Conservation (phyloP, 257 asterid genomes). For the Eucommia ulmoides region DNA sequence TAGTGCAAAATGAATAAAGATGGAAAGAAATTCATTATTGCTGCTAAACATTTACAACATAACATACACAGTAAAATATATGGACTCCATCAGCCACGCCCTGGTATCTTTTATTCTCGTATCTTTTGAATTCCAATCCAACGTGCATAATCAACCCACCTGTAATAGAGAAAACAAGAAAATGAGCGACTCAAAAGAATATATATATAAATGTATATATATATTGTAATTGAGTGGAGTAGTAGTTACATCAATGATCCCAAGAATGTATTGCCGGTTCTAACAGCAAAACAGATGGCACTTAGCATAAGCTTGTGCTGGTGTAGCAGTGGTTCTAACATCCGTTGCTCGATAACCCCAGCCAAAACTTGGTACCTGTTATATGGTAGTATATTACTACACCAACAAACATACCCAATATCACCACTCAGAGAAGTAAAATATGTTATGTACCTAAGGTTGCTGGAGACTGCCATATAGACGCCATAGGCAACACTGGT, state of each 20-base stretch:
- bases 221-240: background rate
- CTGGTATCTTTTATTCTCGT: slow-evolving; percentile 32
- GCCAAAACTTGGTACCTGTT: slow-evolving; percentile 92
- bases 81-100: too few species aligned
- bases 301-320: slow-evolving; percentile 62
- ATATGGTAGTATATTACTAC: too few species aligned
- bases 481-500: slow-evolving; percentile 87
- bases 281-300: slow-evolving; percentile 70
- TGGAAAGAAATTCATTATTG: too few species aligned
- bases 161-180: slow-evolving; percentile 12
- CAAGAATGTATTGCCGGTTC: slow-evolving; percentile 93
- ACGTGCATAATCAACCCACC: slow-evolving; percentile 99
- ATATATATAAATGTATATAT: background rate
- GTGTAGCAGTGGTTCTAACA: slow-evolving; percentile 81
- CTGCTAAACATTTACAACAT: too few species aligned
- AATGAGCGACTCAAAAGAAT: background rate
- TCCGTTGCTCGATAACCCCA: slow-evolving; percentile 78
- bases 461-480: slow-evolving; percentile 91
- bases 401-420: too few species aligned
- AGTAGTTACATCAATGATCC: slow-evolving; percentile 74
- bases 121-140: slow-evolving; percentile 65
- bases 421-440: too few species aligned
- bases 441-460: slow-evolving; percentile 54
- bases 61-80: too few species aligned
- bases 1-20: too few species aligned